Evolutionary conservation across 805 yeast genomes (phyloP).

Genomic region (Tetrapisispora phaffii): DNA sequence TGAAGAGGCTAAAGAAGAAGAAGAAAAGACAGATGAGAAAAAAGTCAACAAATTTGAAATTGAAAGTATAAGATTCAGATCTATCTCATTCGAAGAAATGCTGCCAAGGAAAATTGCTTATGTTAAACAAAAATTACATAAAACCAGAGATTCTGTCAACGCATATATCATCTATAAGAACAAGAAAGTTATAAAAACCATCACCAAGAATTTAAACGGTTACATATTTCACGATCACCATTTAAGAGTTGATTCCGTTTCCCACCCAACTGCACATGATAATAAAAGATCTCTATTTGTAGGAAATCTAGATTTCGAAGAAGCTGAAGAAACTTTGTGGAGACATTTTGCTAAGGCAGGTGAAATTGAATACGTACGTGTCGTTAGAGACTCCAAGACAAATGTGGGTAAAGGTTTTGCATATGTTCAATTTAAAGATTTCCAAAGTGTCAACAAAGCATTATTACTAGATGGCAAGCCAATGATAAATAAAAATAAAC

Average conservation of each 20-base stretch:
- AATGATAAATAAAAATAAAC: conserved; percentile 28
- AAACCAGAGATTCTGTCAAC: conserved; percentile 70
- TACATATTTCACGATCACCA: conserved; percentile 60
- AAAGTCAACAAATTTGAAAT: conserved; percentile 30
- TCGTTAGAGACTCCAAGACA: conserved; percentile 85
- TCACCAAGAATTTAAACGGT: conserved; percentile 48
- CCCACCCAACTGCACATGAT: conserved; percentile 82
- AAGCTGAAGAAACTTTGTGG: conserved; percentile 84
- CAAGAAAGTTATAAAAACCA: conserved; percentile 33
- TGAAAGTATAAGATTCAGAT: conserved; percentile 79
- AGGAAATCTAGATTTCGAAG: conserved; percentile 91
- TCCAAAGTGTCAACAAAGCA: conserved; percentile 70
- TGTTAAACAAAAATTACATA: conserved; percentile 66
- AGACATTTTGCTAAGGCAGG: conserved; percentile 59
- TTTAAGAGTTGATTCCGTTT: conserved; percentile 82
- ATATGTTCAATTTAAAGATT: conserved; percentile 78
- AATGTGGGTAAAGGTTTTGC: conserved; percentile 97
- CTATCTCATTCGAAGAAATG: conserved; percentile 79
- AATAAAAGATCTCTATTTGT: conserved; percentile 78
- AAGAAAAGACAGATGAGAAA: conserved; percentile 8
- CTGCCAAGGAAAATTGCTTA: conserved; percentile 90
- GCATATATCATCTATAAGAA: conserved; percentile 75
- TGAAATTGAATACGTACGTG: conserved; percentile 77
- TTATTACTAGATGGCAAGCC: conserved; percentile 65
- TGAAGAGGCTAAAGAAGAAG: conserved; percentile 8